Evolutionary conservation across 2,329 filamentous ascomycete species (phyloP), one percentile per base, ranked within the genome.

Genomic region (Fragosphaeria purpurea): DNA sequence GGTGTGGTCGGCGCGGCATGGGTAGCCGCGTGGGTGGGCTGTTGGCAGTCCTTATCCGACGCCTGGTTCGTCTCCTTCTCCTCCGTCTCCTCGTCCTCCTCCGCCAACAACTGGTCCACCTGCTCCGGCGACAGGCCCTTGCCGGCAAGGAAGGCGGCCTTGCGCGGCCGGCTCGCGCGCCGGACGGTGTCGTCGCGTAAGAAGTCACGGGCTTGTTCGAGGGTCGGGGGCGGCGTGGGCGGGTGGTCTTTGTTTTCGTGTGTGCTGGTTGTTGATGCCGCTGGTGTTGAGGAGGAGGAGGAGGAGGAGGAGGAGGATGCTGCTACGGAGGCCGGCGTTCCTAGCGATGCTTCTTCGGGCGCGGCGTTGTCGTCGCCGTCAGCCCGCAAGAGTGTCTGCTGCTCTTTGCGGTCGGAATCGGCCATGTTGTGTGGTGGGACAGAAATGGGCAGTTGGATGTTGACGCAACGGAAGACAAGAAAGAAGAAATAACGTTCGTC

Each of bases 181-280:
- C 77, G 80, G 51, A 95, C 86, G 22, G 75, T 73, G 7, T 86
- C 80, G 53, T 94, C 84, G 47, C 86, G 72, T 4, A 96, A 75
- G 62, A 95, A 96, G 48, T 74, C 78, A 42, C 77, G 75, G 33
- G 89, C 88, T 61, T 88, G 80, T 12, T 88, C 80, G 38, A 86
- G 49, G 33, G 60, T 63, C 6, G 52, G 51, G 1, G 48, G 33
- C 10, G 35, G 7, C 6, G 44, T 34, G 42, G 41, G 31, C n/a
- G n/a, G n/a, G n/a, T n/a, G n/a, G n/a, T n/a, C n/a, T 50, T 31
- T 10, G 35, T n/a, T n/a, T n/a, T n/a, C 5, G n/a, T 22, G 6
- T 41, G 45, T 8, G 7, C 40, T 22, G 11, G 43, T 8, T 11
- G 43, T 7, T 12, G 13, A 6, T 47, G 37, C 12, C 38, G 41